Evolutionary conservation across 1,139 yeast species (phyloP), one percentile per base, ranked within the genome.

Genomic region (Candida sojae): DNA sequence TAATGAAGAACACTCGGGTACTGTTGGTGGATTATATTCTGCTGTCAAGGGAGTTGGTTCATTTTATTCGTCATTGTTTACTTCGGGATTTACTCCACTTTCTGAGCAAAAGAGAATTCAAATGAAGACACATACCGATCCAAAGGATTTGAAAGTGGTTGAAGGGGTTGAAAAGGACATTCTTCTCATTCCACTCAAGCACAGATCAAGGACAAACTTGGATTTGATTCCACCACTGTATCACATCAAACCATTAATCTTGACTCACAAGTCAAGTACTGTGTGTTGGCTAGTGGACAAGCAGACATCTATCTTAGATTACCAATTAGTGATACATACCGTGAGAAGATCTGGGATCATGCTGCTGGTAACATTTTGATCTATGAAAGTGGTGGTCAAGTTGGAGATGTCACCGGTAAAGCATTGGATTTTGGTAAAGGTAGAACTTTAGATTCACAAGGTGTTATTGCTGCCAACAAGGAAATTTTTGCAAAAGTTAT

Each of bases 331-430:
- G 78, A 82, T 45, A 70, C 79, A 3, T 93, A 92, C 66, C 81
- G 89, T 60, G 99, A 93, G 64, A 93, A 95, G 69, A 91, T 93
- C 52, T 93, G 99, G 99, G 99, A 93, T 67, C 99, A 93, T 65
- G 98, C 98, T 25, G 96, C 97, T 2, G 99, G 99, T 5, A 86
- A 88, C 58, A 75, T 92, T 10, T 79, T 93, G 55, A 84, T 95
- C 39, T 77, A 81, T 34, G 99, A 95, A 67, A 88, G 96, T 57
- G 98, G 98, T 42, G 99, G 99, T 7, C 67, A 73, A 46, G 98
- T 93, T 28, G 84, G 95, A 11, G 99, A 93, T 63, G 82, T 92
- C 61, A 65, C 79, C 48, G 96, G 97, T 9, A 73, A 75, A 33
- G 67, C 67, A n/a, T 78, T 93, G 53, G 83, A 93, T 62, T 95